Evolutionary conservation across 2,329 filamentous ascomycete species (phyloP).

Genomic region (Stromatinia cepivora): DNA sequence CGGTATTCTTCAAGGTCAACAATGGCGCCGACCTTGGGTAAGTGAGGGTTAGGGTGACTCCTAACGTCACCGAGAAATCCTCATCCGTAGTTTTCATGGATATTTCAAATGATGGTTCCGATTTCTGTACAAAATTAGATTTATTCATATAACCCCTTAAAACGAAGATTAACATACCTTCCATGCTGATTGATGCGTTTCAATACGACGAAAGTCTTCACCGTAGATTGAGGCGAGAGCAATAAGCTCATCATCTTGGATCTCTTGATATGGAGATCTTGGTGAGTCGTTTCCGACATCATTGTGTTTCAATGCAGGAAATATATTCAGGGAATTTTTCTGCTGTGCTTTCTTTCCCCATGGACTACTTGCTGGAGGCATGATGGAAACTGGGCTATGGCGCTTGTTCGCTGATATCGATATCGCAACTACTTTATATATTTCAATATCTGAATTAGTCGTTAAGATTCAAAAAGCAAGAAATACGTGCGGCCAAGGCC

Average conservation of each 20-base stretch:
- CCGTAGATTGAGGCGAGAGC: slow-evolving; percentile 85
- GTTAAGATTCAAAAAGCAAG: slow-evolving; percentile 20
- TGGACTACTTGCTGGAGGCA: slow-evolving; percentile 41
- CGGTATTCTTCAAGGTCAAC: slow-evolving; percentile 64
- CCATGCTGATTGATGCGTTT: slow-evolving; percentile 73
- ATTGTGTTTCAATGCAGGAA: slow-evolving; percentile 33
- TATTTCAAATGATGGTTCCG: slow-evolving; percentile 80
- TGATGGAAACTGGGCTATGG: slow-evolving; percentile 31
- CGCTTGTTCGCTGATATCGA: slow-evolving; percentile 16
- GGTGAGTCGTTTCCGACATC: slow-evolving; percentile 40
- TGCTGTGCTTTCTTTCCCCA: slow-evolving; percentile 40
- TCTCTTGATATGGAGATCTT: slow-evolving; percentile 72
- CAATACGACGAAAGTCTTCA: slow-evolving; percentile 79
- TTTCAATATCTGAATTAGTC: slow-evolving; percentile 25
- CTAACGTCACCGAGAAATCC: slow-evolving; percentile 69
- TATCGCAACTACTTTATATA: slow-evolving; percentile 2
- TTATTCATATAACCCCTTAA: not conserved
- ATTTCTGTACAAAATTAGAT: slow-evolving; percentile 55
- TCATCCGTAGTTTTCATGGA: slow-evolving; percentile 71
- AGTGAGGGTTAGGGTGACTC: slow-evolving; percentile 80
- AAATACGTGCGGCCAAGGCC: slow-evolving; percentile 37
- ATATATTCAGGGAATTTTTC: slow-evolving; percentile 42
- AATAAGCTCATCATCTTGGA: slow-evolving; percentile 84
- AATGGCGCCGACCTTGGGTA: slow-evolving; percentile 84
- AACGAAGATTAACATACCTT: slow-evolving; percentile 59